A percentile compares a stretch with the other conserved stretches of the same genome.
Conservation (phyloP, 2,329 filamentous ascomycete genomes). For the Fusarium neocosmosporiellum region DNA sequence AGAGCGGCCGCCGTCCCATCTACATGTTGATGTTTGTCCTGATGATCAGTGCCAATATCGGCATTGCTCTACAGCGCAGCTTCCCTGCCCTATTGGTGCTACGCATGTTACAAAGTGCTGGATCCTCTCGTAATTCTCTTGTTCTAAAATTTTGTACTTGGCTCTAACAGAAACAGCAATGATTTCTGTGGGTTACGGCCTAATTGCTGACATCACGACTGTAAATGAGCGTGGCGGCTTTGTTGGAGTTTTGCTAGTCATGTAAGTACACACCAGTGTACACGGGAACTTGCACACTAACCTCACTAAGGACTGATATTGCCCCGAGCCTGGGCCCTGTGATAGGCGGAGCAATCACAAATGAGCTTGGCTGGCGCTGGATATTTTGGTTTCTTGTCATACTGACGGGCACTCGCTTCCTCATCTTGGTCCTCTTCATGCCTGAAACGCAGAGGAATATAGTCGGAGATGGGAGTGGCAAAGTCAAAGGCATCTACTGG, state of each 20-base stretch:
- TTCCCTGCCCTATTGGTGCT: slow-evolving; percentile 4
- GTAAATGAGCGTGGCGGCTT: slow-evolving; percentile 14
- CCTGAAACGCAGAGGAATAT: slow-evolving; percentile 65
- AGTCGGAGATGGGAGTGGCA: slow-evolving; percentile 61
- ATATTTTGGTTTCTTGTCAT: slow-evolving; percentile 74
- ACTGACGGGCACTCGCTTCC: slow-evolving; percentile 54
- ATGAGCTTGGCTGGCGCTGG: slow-evolving; percentile 69
- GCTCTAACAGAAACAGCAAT: neutral
- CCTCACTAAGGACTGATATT: neutral
- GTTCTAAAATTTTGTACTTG: neutral
- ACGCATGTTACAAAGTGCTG: slow-evolving; percentile 3
- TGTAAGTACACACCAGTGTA: neutral
- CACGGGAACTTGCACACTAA: neutral
- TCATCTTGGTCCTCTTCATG: slow-evolving; percentile 62
- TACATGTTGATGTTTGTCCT: slow-evolving; percentile 64
- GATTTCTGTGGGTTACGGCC: slow-evolving; percentile 6
- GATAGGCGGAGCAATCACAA: slow-evolving; percentile 67
- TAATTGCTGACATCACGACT: slow-evolving; percentile 16
- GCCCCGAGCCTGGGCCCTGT: slow-evolving; percentile 59
- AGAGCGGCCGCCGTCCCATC: slow-evolving; percentile 63
- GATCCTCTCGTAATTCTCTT: neutral
- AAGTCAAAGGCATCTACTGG: neutral
- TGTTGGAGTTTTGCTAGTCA: slow-evolving; percentile 1
- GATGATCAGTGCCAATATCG: slow-evolving; percentile 56
- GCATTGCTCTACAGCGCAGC: slow-evolving; percentile 1